Evolutionary conservation across 495 filamentous ascomycete genomes (phyloP).

Genomic region (Aspergillus haitiensis): DNA sequence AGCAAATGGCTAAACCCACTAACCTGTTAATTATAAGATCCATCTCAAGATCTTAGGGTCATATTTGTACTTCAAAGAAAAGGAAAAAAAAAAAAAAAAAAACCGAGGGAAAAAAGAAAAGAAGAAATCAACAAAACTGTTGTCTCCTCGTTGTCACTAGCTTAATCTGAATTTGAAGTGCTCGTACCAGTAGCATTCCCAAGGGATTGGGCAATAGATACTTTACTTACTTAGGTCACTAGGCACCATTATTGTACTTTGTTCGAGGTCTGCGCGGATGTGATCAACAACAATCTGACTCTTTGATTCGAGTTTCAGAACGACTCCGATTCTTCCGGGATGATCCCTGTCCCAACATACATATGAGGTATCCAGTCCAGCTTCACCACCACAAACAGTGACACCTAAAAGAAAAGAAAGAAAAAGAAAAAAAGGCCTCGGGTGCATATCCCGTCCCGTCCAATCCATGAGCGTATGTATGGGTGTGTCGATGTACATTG

Average conservation of each 20-base stretch:
- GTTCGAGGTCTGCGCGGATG: neutral
- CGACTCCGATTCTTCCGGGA: conserved; percentile 11
- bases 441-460: conserved; percentile 6
- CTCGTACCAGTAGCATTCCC: neutral
- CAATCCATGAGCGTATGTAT: conserved; percentile 4
- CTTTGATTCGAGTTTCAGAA: conserved; percentile 7
- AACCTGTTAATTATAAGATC: no score
- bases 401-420: neutral
- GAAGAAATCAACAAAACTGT: no score
- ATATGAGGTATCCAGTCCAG: conserved; percentile 23
- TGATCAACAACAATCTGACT: neutral
- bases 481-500: neutral
- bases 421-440: no score
- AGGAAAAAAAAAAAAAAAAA: no score
- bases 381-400: conserved; percentile 1
- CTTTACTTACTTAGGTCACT: neutral
- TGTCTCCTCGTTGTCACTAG: no score
- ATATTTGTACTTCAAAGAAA: no score
- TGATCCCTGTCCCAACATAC: conserved; percentile 21
- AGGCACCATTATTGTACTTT: neutral
- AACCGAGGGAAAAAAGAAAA: no score
- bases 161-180: neutral
- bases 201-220: no score
- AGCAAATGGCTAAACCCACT: neutral
- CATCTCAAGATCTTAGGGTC: no score